phyloP scores from a whole-genome alignment of 345 rosid species.

The Erucastrum elatum region DNA sequence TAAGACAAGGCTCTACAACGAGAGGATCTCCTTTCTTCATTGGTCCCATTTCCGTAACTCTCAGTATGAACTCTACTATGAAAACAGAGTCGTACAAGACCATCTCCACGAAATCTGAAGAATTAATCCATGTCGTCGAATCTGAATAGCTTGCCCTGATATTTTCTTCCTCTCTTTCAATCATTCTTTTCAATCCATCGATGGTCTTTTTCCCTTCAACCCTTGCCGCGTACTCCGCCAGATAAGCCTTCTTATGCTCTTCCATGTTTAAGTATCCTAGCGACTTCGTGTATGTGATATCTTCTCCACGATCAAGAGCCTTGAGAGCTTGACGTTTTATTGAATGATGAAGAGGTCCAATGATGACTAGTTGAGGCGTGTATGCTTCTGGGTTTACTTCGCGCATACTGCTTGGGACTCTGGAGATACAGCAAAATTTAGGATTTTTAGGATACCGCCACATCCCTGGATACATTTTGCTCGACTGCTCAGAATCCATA shows the following conservation, averaged over 20 bases:
- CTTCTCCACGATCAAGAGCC: neutral
- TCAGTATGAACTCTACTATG: too few species aligned
- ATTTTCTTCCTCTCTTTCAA: too few species aligned
- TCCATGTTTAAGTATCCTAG: constrained; percentile 11
- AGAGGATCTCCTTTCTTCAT: too few species aligned
- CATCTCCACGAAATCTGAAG: too few species aligned
- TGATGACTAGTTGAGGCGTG: constrained; percentile 11
- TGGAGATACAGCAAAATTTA: neutral
- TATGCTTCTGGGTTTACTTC: constrained; percentile 1
- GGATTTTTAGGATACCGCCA: neutral
- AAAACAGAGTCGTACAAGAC: too few species aligned
- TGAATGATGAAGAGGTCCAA: constrained; percentile 18
- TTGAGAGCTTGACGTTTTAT: neutral
- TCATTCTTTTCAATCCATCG: too few species aligned
- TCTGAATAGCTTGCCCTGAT: too few species aligned
- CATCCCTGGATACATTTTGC: neutral
- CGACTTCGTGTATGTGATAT: neutral
- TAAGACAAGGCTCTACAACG: too few species aligned
- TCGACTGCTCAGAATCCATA: neutral
- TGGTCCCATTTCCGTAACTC: too few species aligned
- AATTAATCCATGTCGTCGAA: too few species aligned
- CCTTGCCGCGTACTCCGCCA: neutral
- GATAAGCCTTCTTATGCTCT: neutral
- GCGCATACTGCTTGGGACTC: constrained; percentile 7
- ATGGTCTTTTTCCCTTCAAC: too few species aligned